Evolutionary conservation across 129 eudicot species (phyloP).

Genomic region (Arctium minus): DNA sequence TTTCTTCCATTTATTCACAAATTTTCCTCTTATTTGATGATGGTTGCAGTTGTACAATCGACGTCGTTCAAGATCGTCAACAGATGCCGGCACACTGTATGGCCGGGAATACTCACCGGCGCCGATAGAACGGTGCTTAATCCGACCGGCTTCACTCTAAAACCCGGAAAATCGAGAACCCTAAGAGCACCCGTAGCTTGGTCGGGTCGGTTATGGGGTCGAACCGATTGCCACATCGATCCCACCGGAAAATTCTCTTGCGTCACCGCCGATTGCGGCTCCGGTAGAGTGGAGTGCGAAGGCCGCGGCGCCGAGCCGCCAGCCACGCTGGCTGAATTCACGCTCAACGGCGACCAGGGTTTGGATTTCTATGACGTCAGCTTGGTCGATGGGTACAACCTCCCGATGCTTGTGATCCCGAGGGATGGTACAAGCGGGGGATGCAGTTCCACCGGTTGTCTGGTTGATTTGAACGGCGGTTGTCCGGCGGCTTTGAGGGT

Average conservation of each 20-base stretch:
- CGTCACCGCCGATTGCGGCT: slow-evolving; percentile 78
- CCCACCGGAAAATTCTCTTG: slow-evolving; percentile 54
- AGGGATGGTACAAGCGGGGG: slow-evolving; percentile 54
- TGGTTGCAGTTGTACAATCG: slow-evolving; percentile 41
- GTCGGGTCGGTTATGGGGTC: slow-evolving; percentile 96
- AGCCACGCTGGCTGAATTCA: slow-evolving; percentile 86
- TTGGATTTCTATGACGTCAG: slow-evolving; percentile 88
- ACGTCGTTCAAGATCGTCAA: slow-evolving; percentile 67
- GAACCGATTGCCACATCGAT: slow-evolving; percentile 52
- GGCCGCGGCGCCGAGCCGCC: slow-evolving; percentile 88
- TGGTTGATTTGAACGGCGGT: slow-evolving; percentile 71
- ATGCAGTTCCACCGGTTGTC: slow-evolving; percentile 73
- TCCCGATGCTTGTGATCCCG: slow-evolving; percentile 73
- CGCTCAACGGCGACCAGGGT: slow-evolving; percentile 77
- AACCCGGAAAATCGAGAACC: slow-evolving; percentile 56
- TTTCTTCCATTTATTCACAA: background rate
- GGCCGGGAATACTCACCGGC: slow-evolving; percentile 93
- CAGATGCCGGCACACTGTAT: slow-evolving; percentile 69
- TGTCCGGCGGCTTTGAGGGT: slow-evolving; percentile 65
- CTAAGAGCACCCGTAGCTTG: slow-evolving; percentile 54
- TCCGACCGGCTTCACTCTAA: slow-evolving; percentile 61
- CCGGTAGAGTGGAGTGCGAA: slow-evolving; percentile 62
- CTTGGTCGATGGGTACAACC: slow-evolving; percentile 85
- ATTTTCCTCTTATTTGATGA: background rate
- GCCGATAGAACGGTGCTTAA: slow-evolving; percentile 48